These are phyloP conservation scores for Colletotrichum aenigma DNA, from an alignment of 2,329 filamentous ascomycete species.

Conservation along the genomic window DNA sequence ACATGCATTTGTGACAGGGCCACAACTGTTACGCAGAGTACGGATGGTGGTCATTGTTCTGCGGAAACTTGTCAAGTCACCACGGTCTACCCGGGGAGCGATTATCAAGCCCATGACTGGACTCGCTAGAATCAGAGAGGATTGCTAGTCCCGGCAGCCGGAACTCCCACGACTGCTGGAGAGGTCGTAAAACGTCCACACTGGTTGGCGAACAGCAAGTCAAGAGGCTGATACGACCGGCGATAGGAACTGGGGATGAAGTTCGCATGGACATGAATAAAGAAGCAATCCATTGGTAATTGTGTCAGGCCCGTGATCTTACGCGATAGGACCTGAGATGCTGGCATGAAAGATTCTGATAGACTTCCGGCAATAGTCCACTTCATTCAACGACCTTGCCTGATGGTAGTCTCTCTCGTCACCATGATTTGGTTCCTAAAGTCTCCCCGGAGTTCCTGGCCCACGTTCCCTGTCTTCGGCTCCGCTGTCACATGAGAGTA, in stretches of 20 bases:
- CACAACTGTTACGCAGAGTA: neutral
- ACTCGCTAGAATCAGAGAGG: neutral
- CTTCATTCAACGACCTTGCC: neutral
- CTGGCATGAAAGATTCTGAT: neutral
- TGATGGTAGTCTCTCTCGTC: neutral
- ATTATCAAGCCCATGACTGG: neutral
- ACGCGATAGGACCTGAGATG: neutral
- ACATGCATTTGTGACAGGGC: neutral
- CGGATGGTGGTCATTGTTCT: neutral
- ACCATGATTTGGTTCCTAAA: neutral
- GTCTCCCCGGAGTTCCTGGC: neutral
- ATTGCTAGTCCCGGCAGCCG: neutral
- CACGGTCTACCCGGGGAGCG: neutral
- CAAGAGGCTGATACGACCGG: fast-evolving
- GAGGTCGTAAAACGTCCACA: neutral
- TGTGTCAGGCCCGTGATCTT: neutral
- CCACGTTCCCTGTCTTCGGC: neutral
- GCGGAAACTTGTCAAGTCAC: neutral
- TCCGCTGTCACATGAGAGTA: conserved; percentile 1
- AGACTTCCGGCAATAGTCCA: neutral
- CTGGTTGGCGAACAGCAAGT: neutral
- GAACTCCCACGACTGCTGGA: neutral
- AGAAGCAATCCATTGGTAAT: neutral
- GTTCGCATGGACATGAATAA: neutral
- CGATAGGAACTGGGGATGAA: neutral